Evolutionary conservation across 176 grass and related monocot species (phyloP), one percentile per base, ranked within the genome.

Genomic region (Zoysia pacifica): DNA sequence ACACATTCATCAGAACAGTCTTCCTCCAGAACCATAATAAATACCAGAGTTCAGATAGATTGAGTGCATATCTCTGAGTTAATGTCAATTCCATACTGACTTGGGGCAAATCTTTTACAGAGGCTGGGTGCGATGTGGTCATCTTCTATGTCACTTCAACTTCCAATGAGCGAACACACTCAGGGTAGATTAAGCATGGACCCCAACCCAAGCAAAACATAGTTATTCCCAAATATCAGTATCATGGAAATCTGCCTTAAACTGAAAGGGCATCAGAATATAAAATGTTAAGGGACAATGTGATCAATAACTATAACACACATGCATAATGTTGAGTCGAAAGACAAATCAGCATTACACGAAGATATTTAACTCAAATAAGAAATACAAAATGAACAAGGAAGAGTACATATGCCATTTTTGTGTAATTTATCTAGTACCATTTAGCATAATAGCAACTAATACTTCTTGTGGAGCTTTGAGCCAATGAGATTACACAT

Each of bases 111-210:
- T 70, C 0, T 70, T 11, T 46, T 47, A 11, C 7, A 14, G 28
- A 6, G 28, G 28, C 28, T 28, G 28, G 28, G 28, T 28, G 28
- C 9, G 43, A 59, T 6, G 37, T 90, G 70, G 84, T 83, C 75
- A 78, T 78, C 45, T 82, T 65, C 10, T 86, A 66, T 38, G 67
- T 83, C 75, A 83, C 4, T 83, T 81, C 75, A 75, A 86, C 8
- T 83, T 78, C 82, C 85, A 88, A 79, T 78, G 50, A 86, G 56
- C 43, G 59, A 90, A 81, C 14, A 51, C 85, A 28, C 54, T 86
- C 75, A 70, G 58, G 83, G 61, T 79, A 74, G 75, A 90, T 64
- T 15, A 62, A 35, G 3, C 59, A 62, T 62, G 59, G 9, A 62
- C 19, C 8, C 28, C 19, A 35, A 35, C 20, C 59, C 19, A 62